Evolutionary conservation across 257 asterid species (phyloP).

Genomic region (Eustoma russellianum): DNA sequence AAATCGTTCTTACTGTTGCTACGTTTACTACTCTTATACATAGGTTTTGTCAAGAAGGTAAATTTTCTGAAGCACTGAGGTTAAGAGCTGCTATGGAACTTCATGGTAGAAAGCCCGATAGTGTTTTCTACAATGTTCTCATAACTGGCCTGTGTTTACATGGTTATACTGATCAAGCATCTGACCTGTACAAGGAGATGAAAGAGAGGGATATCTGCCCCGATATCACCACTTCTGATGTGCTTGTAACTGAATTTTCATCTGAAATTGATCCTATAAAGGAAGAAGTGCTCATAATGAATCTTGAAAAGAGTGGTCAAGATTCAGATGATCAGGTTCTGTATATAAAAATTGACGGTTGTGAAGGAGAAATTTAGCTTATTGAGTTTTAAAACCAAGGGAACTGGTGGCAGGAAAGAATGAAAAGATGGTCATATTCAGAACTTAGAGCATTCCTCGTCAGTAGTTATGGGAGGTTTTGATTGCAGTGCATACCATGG

Average conservation of each 20-base stretch:
- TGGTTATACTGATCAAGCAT: conserved; percentile 37
- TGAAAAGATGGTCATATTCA: conserved; percentile 2
- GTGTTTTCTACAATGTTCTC: conserved; percentile 67
- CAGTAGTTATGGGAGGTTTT: background rate
- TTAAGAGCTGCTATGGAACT: conserved; percentile 55
- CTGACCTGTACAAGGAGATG: conserved; percentile 70
- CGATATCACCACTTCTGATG: conserved; percentile 46
- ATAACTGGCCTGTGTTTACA: conserved; percentile 45
- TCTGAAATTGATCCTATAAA: conserved; percentile 32
- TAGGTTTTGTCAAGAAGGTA: conserved; percentile 51
- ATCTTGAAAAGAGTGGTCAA: conserved; percentile 42
- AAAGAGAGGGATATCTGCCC: conserved; percentile 50
- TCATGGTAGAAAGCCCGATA: conserved; percentile 60
- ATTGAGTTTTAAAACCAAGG: conserved; percentile 31
- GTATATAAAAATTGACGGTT: conserved; percentile 33
- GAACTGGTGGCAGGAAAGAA: conserved; percentile 10
- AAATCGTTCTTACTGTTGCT: conserved; percentile 49
- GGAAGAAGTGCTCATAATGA: conserved; percentile 48
- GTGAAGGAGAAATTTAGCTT: conserved; percentile 36
- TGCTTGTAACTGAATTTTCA: conserved; percentile 37
- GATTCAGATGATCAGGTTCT: conserved; percentile 19
- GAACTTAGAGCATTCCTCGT: background rate
- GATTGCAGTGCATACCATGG: background rate
- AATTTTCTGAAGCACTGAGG: conserved; percentile 42
- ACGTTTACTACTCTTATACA: conserved; percentile 77